Evolutionary conservation across 2,329 filamentous ascomycete species (phyloP).

Genomic region (Calonectria multiphialidica): DNA sequence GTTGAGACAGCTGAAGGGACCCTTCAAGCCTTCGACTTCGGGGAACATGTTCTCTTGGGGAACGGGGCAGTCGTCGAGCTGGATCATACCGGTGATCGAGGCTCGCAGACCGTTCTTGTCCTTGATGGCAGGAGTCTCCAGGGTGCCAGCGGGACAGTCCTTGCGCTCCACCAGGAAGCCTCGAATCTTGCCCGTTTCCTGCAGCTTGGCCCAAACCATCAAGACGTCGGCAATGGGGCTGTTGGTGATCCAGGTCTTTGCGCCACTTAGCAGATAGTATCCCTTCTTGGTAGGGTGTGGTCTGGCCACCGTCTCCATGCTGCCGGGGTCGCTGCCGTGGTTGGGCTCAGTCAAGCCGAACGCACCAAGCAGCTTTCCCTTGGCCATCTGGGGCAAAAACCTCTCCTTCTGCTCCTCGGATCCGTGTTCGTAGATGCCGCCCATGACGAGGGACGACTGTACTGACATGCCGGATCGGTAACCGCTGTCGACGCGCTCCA

Average conservation of each 20-base stretch:
- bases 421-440: conserved; percentile 89
- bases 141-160: conserved; percentile 86
- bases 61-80: conserved; percentile 91
- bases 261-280: conserved; percentile 81
- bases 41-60: conserved; percentile 95
- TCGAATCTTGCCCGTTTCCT: conserved; percentile 92
- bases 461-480: conserved; percentile 95
- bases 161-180: conserved; percentile 91
- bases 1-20: conserved; percentile 95
- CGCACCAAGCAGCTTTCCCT: conserved; percentile 84
- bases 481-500: conserved; percentile 91
- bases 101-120: conserved; percentile 95
- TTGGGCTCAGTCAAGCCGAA: conserved; percentile 95
- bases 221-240: conserved; percentile 89
- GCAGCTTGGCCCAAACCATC: conserved; percentile 92
- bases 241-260: conserved; percentile 97
- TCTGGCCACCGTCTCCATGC: conserved; percentile 90
- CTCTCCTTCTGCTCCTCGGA: conserved; percentile 89
- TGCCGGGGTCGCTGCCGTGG: conserved; percentile 91
- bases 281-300: conserved; percentile 87
- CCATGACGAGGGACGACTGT: conserved; percentile 94
- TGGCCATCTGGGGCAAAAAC: conserved; percentile 84
- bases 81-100: conserved; percentile 97
- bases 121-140: conserved; percentile 93
- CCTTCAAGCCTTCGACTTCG: conserved; percentile 84